A percentile compares a stretch with the other conserved stretches of the same genome.
Conservation (phyloP, 2,329 filamentous ascomycete species). For the Trichoderma breve region DNA sequence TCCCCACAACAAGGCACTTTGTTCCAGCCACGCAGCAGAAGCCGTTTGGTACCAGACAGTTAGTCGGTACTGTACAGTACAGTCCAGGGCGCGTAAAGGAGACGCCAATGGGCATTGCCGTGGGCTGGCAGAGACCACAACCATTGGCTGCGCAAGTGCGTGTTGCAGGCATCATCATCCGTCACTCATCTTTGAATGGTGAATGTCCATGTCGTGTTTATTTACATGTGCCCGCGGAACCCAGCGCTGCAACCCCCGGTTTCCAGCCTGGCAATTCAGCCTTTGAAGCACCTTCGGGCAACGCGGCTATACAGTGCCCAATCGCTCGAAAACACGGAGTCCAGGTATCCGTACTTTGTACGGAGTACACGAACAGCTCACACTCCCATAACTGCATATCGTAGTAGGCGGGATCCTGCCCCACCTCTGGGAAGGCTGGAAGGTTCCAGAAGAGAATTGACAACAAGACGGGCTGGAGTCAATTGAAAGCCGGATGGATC, state of each 20-base stretch:
- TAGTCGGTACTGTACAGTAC: background rate
- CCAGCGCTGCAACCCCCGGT: slow-evolving; percentile 10
- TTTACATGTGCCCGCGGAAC: slow-evolving; percentile 14
- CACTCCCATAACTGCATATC: background rate
- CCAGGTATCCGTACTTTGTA: background rate
- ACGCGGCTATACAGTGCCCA: background rate
- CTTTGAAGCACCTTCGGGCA: background rate
- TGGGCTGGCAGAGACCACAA: background rate
- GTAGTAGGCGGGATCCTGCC: background rate
- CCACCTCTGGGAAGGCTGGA: slow-evolving; percentile 3
- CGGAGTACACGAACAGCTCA: background rate
- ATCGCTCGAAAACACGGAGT: background rate
- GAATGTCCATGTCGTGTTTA: background rate
- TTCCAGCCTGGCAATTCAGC: background rate
- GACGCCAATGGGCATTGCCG: background rate
- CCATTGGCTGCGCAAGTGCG: background rate
- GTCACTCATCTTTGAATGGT: background rate
- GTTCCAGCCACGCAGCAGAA: background rate
- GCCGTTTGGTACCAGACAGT: background rate
- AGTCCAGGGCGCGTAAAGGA: background rate
- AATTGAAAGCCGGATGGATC: background rate
- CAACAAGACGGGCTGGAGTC: background rate
- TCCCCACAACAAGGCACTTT: slow-evolving; percentile 1
- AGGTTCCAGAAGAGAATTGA: slow-evolving; percentile 41
- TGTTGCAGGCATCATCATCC: background rate